phyloP scores from a whole-genome alignment of 495 filamentous ascomycete genomes.

The Stereocaulon alpinum region DNA sequence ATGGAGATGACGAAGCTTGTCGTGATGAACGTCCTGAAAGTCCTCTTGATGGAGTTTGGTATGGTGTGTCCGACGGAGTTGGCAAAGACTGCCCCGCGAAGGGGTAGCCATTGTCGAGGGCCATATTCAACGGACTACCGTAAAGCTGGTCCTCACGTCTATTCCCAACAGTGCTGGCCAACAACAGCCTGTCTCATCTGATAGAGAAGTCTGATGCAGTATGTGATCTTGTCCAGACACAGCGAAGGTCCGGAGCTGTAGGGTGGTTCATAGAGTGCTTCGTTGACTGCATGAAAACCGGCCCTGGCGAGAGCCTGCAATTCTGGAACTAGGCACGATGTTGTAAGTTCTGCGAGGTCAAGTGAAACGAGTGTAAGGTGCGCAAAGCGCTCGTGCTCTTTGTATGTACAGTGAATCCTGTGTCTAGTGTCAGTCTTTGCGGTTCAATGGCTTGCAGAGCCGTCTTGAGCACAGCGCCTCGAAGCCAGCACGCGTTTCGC shows the following conservation, averaged over 20 bases:
- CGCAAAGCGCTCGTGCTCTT: conserved; percentile 6
- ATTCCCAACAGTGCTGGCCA: background rate
- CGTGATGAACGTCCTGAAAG: conserved; percentile 43
- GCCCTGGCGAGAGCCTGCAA: background rate
- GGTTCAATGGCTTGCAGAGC: background rate
- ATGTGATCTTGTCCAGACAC: background rate
- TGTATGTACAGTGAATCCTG: background rate
- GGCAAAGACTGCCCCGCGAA: conserved; percentile 40
- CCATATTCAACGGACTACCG: conserved; percentile 8
- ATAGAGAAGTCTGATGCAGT: background rate
- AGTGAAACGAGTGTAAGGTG: conserved; percentile 4
- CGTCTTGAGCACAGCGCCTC: background rate
- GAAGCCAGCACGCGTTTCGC: background rate
- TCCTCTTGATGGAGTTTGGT: conserved; percentile 47
- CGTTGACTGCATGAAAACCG: background rate
- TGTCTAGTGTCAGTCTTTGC: background rate
- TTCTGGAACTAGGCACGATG: background rate
- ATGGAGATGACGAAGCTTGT: conserved; percentile 50
- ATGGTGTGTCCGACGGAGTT: conserved; percentile 56
- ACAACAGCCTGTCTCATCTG: background rate
- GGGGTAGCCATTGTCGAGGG: conserved; percentile 19
- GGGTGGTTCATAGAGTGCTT: background rate
- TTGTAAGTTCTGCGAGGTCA: background rate
- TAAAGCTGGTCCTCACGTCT: background rate
- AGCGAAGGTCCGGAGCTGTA: background rate